Evolutionary conservation across 192 early-diverging fungal genomes (phyloP).

Genomic region (Blastocladiella britannica): DNA sequence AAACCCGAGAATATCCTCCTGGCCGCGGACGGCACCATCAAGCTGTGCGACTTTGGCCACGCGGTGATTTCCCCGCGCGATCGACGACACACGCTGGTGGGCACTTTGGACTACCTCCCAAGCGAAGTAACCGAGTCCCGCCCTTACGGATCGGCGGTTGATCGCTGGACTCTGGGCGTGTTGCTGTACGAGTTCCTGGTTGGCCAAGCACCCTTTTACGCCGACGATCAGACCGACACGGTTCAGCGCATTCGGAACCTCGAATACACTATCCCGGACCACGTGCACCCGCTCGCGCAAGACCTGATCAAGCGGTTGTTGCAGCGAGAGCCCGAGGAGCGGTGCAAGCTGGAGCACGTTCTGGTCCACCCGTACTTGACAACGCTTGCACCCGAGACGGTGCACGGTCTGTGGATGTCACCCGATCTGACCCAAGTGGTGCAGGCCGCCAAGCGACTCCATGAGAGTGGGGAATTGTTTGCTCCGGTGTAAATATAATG

Average conservation of each 20-base stretch:
- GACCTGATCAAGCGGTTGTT: constrained; percentile 75
- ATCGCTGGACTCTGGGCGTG: constrained; percentile 88
- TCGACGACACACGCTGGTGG: constrained; percentile 72
- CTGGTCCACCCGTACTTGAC: constrained; percentile 54
- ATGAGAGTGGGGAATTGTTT: too few relatives aligned
- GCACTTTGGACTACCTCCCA: constrained; percentile 85
- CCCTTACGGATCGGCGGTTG: constrained; percentile 23
- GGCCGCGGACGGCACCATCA: constrained; percentile 67
- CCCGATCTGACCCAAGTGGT: too few relatives aligned
- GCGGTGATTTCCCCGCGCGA: constrained; percentile 67
- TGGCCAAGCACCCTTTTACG: constrained; percentile 80
- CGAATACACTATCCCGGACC: constrained; percentile 58
- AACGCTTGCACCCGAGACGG: constrained; percentile 7
- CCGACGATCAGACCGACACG: constrained; percentile 38
- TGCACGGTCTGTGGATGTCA: constrained; percentile 1
- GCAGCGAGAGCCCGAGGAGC: constrained; percentile 41
- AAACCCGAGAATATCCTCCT: constrained; percentile 90
- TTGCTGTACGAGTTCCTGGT: constrained; percentile 82
- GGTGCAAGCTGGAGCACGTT: constrained; percentile 53
- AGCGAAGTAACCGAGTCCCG: constrained; percentile 88
- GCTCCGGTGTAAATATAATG: too few relatives aligned
- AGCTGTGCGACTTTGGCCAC: constrained; percentile 97
- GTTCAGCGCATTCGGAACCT: constrained; percentile 66
- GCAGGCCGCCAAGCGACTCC: too few relatives aligned
- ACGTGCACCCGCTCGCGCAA: constrained; percentile 52